Evolutionary conservation across 345 rosid genomes (phyloP), one percentile per base, ranked within the genome.

Genomic region (Brassica carinata): DNA sequence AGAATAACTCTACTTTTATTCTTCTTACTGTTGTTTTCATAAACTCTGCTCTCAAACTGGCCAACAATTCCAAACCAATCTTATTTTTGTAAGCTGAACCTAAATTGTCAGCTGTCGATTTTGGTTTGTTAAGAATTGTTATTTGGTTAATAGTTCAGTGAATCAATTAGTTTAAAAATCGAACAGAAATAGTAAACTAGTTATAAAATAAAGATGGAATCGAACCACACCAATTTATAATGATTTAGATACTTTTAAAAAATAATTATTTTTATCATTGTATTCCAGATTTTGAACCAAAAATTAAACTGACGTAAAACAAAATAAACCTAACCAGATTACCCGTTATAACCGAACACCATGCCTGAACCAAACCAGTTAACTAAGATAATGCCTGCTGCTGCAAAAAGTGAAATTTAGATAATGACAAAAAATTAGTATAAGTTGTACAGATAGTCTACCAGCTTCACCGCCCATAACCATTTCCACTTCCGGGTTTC

Each of bases 391-490:
- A 55, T 55, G 61, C 26, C 8, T 7, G 26, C 23, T 55, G 10
- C 61, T n/a, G 0, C 0, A 55, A 55, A 55, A 55, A 17, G 61
- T 15, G 61, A 55, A 55, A 53, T 53, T 53, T 15, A 53, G 57
- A 48, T 48, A 48, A 48, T 48, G n/a, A 43, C n/a, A 5, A 48
- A 53, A 53, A 53, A n/a, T n/a, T 53, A 53, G 61, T 15, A 55
- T 55, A 55, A 55, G 26, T 6, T 48, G 48, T 66, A 33, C 29
- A 13, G 33, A 10, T n/a, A 33, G 57, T 62, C 36, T 51, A 65
- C 72, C 69, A 79, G 68, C 78, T 79, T 72, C 82, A 66, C 74
- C 78, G 82, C 74, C 74, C 77, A 67, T 45, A 73, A 58, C 51
- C 29, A 30, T 58, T 45, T 67, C 57, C 23, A 73, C 8, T 38